A percentile compares a stretch with the other conserved stretches of the same genome.
phyloP scores from a whole-genome alignment of 2,329 filamentous ascomycete species.

The Ophiocordyceps australis region DNA sequence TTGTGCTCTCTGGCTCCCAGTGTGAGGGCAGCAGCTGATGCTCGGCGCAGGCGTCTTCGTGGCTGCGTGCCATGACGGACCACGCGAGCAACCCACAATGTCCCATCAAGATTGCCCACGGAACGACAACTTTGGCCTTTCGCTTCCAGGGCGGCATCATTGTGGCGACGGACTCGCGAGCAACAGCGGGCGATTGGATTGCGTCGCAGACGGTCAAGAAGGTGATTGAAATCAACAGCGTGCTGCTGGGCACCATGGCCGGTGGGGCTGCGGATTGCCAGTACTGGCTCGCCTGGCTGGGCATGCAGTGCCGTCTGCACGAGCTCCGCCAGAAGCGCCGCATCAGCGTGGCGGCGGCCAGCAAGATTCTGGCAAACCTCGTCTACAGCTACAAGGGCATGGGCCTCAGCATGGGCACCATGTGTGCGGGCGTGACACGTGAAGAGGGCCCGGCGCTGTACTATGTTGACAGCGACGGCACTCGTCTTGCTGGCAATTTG shows the following conservation, averaged over 20 bases:
- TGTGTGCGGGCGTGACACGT: constrained; percentile 93
- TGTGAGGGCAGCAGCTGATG: background rate
- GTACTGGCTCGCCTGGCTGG: constrained; percentile 98
- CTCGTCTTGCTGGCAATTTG: constrained; percentile 77
- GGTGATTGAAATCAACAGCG: constrained; percentile 95
- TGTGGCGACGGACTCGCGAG: constrained; percentile 92
- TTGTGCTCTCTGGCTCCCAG: too few relatives aligned
- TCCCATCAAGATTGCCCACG: constrained; percentile 98
- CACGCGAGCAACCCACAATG: constrained; percentile 92
- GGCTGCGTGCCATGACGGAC: constrained; percentile 93
- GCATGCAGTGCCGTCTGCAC: constrained; percentile 97
- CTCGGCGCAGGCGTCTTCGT: constrained; percentile 56
- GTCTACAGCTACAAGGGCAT: constrained; percentile 98
- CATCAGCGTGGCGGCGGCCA: constrained; percentile 91
- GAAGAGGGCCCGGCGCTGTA: constrained; percentile 94
- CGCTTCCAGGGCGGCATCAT: constrained; percentile 97
- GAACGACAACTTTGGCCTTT: constrained; percentile 94
- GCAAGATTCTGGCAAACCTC: constrained; percentile 95
- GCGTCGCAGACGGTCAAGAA: constrained; percentile 99
- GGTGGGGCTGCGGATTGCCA: constrained; percentile 98
- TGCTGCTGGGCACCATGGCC: constrained; percentile 91
- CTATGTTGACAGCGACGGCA: constrained; percentile 93
- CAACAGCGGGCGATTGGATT: constrained; percentile 97
- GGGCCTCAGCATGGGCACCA: constrained; percentile 97
- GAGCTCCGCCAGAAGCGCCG: constrained; percentile 98